Evolutionary conservation across 192 early-diverging fungal species (phyloP).

Genomic region (Coemansia sp.): DNA sequence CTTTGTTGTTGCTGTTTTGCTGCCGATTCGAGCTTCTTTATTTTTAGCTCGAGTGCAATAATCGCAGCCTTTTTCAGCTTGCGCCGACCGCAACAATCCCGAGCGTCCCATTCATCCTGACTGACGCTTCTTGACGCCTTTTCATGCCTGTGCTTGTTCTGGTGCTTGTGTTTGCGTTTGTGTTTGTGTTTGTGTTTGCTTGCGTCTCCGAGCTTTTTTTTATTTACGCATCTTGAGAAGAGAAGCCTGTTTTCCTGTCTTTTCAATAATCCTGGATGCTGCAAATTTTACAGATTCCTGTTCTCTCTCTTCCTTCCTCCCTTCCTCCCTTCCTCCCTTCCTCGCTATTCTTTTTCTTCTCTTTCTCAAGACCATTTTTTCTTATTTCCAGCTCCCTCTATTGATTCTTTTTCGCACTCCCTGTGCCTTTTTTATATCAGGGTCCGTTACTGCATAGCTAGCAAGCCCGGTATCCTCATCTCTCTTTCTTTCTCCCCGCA

Average conservation of each 20-base stretch:
- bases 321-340: neutral
- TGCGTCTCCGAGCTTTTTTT: neutral
- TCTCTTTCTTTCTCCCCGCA: neutral
- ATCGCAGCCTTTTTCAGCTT: no score
- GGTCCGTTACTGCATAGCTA: neutral
- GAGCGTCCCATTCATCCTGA: neutral
- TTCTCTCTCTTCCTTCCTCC: no score
- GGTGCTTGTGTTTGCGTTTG: neutral
- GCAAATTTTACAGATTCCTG: no score
- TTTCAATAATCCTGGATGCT: no score
- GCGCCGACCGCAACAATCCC: neutral
- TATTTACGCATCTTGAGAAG: neutral
- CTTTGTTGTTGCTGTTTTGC: no score
- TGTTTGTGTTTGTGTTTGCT: no score
- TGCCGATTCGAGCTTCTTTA: neutral
- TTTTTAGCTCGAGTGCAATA: neutral
- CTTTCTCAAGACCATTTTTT: neutral
- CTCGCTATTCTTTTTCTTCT: neutral
- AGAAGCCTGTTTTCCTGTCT: no score
- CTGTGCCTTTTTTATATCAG: no score
- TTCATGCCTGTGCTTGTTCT: slow-evolving; percentile 4
- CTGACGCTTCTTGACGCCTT: no score
- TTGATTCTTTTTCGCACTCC: no score
- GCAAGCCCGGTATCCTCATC: neutral
- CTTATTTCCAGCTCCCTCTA: neutral